Conservation (phyloP, 148 eudicot species). For the Heliamphora exappendiculata region DNA sequence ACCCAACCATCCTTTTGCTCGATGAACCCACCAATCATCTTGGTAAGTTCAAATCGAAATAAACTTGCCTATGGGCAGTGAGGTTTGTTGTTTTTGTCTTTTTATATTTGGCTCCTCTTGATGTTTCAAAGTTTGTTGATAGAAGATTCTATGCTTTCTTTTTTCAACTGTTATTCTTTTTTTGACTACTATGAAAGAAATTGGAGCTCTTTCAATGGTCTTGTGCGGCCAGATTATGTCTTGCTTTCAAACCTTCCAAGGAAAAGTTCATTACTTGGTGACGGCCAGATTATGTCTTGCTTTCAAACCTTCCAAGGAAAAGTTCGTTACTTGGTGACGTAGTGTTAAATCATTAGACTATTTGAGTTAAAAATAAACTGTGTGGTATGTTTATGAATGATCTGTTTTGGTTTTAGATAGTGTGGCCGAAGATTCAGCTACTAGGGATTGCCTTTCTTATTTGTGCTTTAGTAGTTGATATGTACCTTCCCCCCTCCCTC, state of each 20-base stretch:
- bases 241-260: neutral
- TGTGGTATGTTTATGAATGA: neutral
- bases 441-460: neutral
- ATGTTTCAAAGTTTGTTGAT: neutral
- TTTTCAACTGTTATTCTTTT: neutral
- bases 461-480: neutral
- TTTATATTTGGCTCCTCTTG: conserved; percentile 2
- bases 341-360: neutral
- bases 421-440: neutral
- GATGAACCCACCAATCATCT: conserved; percentile 99
- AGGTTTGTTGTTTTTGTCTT: neutral
- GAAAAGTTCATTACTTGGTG: too few relatives aligned
- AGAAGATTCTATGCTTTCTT: too few relatives aligned
- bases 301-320: neutral
- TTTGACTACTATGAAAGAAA: neutral
- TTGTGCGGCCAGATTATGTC: neutral
- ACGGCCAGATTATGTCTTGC: neutral
- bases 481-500: neutral
- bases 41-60: conserved; percentile 37
- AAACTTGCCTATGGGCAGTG: too few relatives aligned
- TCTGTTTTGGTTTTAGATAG: neutral
- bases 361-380: neutral
- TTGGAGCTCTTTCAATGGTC: neutral
- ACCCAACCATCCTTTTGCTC: conserved; percentile 86
- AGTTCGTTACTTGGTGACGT: neutral